Evolutionary conservation across 192 early-diverging fungal species (phyloP), one percentile per base, ranked within the genome.

Genomic region (Backusella tarrabulga): DNA sequence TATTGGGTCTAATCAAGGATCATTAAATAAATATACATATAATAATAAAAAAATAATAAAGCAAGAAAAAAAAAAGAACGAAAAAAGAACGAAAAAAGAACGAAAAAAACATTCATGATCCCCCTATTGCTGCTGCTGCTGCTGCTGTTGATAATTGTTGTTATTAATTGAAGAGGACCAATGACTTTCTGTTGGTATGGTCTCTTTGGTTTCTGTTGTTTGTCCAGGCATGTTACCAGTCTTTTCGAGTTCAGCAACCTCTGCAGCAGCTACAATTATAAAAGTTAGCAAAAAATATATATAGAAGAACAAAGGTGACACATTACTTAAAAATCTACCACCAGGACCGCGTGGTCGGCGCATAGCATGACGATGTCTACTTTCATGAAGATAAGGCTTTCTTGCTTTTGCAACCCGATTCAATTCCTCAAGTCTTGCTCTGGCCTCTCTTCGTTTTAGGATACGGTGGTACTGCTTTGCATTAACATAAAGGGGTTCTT

Each of bases 401-500:
- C 95, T 89, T 74, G 91, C 91, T 54, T 89, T 90, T 38, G 85
- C 83, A 66, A 89, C 81, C 67, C 89, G 89, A 79, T 96, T 93
- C 84, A 92, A 77, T 34, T 95, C 97, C 40, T 95, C 93, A 52
- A 94, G 78, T 69, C 89, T 90, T 26, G 93, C 93, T n/a, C 97
- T 86, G 15, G 97, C 96, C 68, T 95, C 96, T 69, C 98, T 84
- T 40, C 98, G 90, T 81, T 96, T 96, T 54, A 99, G 82, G 81
- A 99, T 99, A 19, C 98, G 92, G 79, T 97, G 95, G 82, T 97
- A 99, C 82, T 99, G 98, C 84, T 98, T 98, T 32, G 97, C 95
- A 84, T 99, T 99, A 38, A 99, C 98, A 83, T 97, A 98, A 40
- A 98, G 85, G 9, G 96, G 96, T 50, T 97, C 94, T 40, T 87